phyloP scores from a whole-genome alignment of 2,329 filamentous ascomycete genomes.

The Decorospora gaudefroyi region DNA sequence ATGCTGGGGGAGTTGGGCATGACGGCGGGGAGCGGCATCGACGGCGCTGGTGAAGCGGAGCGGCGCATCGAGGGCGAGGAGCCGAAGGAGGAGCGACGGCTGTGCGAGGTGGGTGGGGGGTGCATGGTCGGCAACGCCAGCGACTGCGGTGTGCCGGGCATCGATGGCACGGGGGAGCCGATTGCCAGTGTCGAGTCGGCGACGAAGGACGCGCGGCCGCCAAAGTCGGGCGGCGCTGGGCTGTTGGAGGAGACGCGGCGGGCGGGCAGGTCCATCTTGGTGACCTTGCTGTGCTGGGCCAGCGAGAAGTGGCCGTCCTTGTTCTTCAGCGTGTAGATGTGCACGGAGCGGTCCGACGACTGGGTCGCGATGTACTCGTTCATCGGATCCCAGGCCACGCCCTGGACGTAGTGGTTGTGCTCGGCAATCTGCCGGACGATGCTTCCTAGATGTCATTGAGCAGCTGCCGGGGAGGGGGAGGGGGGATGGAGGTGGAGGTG shows the following conservation, averaged over 20 bases:
- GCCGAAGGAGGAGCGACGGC: conserved; percentile 89
- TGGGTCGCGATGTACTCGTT: conserved; percentile 99
- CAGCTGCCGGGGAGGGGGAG: conserved; percentile 12
- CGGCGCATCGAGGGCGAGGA: conserved; percentile 76
- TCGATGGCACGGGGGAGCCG: conserved; percentile 85
- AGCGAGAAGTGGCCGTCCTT: conserved; percentile 96
- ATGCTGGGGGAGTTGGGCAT: conserved; percentile 93
- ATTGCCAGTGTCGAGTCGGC: conserved; percentile 57
- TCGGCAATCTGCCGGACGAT: conserved; percentile 88
- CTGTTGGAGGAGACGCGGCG: conserved; percentile 89
- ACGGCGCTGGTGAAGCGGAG: conserved; percentile 90
- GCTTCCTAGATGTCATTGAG: conserved; percentile 34
- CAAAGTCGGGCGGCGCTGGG: conserved; percentile 84
- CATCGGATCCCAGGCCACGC: conserved; percentile 95
- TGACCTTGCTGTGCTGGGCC: conserved; percentile 75
- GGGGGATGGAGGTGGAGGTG: too few relatives aligned
- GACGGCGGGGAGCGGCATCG: conserved; percentile 89
- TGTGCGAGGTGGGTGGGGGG: conserved; percentile 88
- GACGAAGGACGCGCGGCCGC: conserved; percentile 67
- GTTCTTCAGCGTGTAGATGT: conserved; percentile 94
- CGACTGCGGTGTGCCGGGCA: conserved; percentile 90
- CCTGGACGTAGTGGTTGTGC: conserved; percentile 97
- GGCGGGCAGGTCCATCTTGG: conserved; percentile 90
- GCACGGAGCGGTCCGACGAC: conserved; percentile 95
- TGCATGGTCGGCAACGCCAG: conserved; percentile 87